Evolutionary conservation across 2,329 filamentous ascomycete genomes (phyloP).

Genomic region (Xylariales sp.): DNA sequence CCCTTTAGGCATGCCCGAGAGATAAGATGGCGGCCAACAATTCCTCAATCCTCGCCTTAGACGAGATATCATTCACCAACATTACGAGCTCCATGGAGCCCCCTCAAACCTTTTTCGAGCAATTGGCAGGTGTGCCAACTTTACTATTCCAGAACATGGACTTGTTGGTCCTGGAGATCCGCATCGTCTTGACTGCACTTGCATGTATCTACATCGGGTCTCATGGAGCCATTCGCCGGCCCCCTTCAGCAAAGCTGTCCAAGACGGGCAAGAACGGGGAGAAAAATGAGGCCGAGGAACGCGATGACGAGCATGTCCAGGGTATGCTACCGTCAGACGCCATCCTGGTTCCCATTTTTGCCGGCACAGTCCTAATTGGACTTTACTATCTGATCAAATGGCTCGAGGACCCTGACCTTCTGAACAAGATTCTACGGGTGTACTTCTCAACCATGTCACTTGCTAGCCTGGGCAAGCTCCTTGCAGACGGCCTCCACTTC

Average conservation of each 20-base stretch:
- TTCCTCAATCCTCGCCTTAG: slow-evolving; percentile 38
- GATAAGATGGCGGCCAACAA: slow-evolving; percentile 45
- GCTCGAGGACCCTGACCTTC: slow-evolving; percentile 80
- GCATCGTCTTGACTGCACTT: slow-evolving; percentile 73
- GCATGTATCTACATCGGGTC: slow-evolving; percentile 87
- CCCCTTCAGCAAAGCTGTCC: slow-evolving; percentile 77
- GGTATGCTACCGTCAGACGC: slow-evolving; percentile 82
- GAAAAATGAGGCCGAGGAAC: slow-evolving; percentile 63
- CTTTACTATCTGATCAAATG: slow-evolving; percentile 92
- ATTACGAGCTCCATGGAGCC: slow-evolving; percentile 31
- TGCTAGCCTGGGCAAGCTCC: slow-evolving; percentile 78
- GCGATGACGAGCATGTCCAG: slow-evolving; percentile 66
- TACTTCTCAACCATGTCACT: slow-evolving; percentile 87
- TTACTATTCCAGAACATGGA: slow-evolving; percentile 50
- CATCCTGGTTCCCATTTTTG: slow-evolving; percentile 84
- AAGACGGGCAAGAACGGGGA: slow-evolving; percentile 60
- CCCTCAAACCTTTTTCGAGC: slow-evolving; percentile 48
- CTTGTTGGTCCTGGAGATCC: slow-evolving; percentile 59
- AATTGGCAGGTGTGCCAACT: slow-evolving; percentile 47
- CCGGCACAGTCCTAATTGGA: slow-evolving; percentile 75
- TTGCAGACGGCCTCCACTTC: slow-evolving; percentile 77
- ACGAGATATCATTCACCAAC: slow-evolving; percentile 43
- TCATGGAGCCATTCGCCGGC: slow-evolving; percentile 85
- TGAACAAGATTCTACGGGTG: slow-evolving; percentile 84
- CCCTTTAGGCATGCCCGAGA: slow-evolving; percentile 11